These are phyloP conservation scores for Allium fistulosum DNA, from an alignment of 106 monocot species.

Conservation along the genomic window DNA sequence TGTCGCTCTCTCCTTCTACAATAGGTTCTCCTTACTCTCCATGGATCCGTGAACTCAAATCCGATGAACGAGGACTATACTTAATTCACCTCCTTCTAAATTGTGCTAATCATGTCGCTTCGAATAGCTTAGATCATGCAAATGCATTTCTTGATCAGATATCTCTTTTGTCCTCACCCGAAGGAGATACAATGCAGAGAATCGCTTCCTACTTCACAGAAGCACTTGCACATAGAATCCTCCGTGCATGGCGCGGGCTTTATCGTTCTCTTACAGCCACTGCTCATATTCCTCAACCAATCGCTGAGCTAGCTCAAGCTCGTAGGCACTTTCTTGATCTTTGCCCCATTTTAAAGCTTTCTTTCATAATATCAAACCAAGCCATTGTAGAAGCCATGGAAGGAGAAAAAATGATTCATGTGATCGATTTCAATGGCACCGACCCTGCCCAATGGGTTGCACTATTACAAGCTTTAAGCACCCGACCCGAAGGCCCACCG, in stretches of 20 bases:
- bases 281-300: constrained; percentile 5
- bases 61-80: constrained; percentile 64
- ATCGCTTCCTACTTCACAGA: constrained; percentile 56
- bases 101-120: constrained; percentile 53
- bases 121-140: constrained; percentile 37
- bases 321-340: constrained; percentile 34
- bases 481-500: constrained; percentile 39
- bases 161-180: constrained; percentile 47
- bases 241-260: constrained; percentile 41
- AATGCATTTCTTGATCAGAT: constrained; percentile 51
- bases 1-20: constrained; percentile 31
- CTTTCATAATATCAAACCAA: constrained; percentile 34
- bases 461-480: constrained; percentile 29
- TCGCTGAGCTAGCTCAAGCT: constrained; percentile 1
- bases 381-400: constrained; percentile 52
- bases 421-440: constrained; percentile 32
- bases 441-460: constrained; percentile 41
- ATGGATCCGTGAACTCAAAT: constrained; percentile 44
- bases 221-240: constrained; percentile 49
- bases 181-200: constrained; percentile 76
- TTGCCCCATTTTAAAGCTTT: constrained; percentile 40
- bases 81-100: constrained; percentile 72
- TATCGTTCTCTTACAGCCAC: constrained; percentile 27
- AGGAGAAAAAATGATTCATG: constrained; percentile 38
- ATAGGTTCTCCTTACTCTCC: constrained; percentile 4